Evolutionary conservation across 2,329 filamentous ascomycete genomes (phyloP), one percentile per base, ranked within the genome.

Genomic region (Sphaerulina musiva): DNA sequence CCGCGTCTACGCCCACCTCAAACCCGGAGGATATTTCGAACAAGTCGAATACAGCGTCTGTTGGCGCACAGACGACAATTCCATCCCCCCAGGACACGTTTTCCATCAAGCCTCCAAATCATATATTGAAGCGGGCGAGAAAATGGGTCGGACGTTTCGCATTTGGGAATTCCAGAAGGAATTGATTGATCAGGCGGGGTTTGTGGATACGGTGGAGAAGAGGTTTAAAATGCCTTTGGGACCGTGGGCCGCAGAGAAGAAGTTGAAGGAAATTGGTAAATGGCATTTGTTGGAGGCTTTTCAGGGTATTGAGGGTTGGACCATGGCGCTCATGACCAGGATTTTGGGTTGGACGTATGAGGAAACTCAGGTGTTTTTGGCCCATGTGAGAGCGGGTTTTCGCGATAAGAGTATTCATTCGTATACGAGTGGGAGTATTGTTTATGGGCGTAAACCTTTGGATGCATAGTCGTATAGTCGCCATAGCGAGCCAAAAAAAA

Each of bases 341-440:
- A 39, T 69, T 6, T 51, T 71, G 7, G 69, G 68, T 1, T 75
- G 72, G 72, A 69, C 69, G 5, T 66, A 69, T 23, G 66, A 69
- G 5, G 70, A 74, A 51, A 69, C 73, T 8, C 69, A 73, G 49
- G 72, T 73, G 12, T 73, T 72, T 46, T 63, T 74, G 11, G 70
- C 72, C 2, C 64, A 70, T 40, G 65, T 74, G 5, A 59, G 72
- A 45, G 71, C 69, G 45, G 62, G 46, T 11, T 34, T 44, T 23
- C 36, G 39, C 17, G 43, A 44, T 14, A 39, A 20, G 31, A 52
- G 41, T 12, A 52, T 48, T 10, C 51, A 48, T 31, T 38, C 39
- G 39, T 48, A 48, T 23, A 43, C 26, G 17, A 26, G 34, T 26
- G 46, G 34, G 11, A 40, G 34, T 23, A 49, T 31, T 29, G 38